Base-by-base conservation (phyloP, 2,329 filamentous ascomycete species). In the Keithomyces neogunnii region DNA sequence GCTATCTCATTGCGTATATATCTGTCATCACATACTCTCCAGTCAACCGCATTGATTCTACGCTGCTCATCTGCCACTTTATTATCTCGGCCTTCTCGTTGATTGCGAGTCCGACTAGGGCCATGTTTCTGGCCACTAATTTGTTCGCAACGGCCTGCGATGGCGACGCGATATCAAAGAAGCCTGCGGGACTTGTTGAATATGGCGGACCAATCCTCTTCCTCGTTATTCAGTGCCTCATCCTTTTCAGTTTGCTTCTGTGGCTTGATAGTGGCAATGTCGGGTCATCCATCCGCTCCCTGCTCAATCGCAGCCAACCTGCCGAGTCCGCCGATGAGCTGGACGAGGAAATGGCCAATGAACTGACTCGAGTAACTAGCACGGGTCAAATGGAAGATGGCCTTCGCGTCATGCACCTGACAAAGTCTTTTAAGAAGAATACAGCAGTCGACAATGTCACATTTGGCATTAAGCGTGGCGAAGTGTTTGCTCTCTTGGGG, bases 191-290 rank as follows among this genome's bases (percentile, higher is more conserved):
- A 3, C 81, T 96, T 33, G 75, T 77, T 1, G 78, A 85, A 31
- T 96, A 90, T 59, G 91, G 91, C 32, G 88, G 88, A 0, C 89
- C 89, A 0, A 92, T 96, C 36, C 67, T 93, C 0, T 96, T 95
- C 64, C 78, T 96, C 2, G 77, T 89, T 47, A 46, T 90, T 0
- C 91, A 96, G 63, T 81, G 81, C 0, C 65, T 88, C 29, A 53
- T 88, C 13, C 73, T 93, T 1, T 90, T 95, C 57, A 72, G 76
- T 0, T 67, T 90, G 11, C 74, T 96, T 0, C 73, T 96, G 11
- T 92, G 86, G 84, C 79, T 85, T 61, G 91, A 96, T 62, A 85
- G 85, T 50, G 89, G 89, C 4, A 83, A 84, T 1, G 74, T 80
- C 0, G 77, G 85, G 53, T 72, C 80, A 0, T 74, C 73, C 30